Conservation (phyloP, 2,329 filamentous ascomycete species). For the Colletotrichum tropicicola region DNA sequence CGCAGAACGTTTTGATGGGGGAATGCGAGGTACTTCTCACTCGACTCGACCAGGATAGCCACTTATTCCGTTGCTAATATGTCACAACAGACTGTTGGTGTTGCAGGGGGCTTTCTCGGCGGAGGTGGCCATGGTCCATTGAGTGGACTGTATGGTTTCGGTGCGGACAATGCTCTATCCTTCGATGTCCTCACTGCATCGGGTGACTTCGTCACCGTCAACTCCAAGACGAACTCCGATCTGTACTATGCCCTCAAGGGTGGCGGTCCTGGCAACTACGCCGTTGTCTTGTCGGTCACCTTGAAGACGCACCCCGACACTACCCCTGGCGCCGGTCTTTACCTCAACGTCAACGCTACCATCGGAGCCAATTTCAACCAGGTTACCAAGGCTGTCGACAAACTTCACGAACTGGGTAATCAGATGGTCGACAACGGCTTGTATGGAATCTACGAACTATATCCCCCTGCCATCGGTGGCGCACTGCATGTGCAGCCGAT, state of each 20-base stretch:
- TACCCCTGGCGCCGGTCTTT: slow-evolving; percentile 13
- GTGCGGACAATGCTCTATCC: slow-evolving; percentile 58
- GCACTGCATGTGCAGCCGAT: slow-evolving; percentile 31
- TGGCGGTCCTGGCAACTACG: slow-evolving; percentile 62
- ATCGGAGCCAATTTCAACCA: slow-evolving; percentile 12
- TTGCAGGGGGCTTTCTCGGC: slow-evolving; percentile 68
- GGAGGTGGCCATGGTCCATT: slow-evolving; percentile 65
- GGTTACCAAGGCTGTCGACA: slow-evolving; percentile 21
- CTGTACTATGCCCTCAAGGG: slow-evolving; percentile 67
- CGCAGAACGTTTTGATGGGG: slow-evolving; percentile 58
- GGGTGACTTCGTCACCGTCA: slow-evolving; percentile 55
- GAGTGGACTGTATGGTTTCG: slow-evolving; percentile 50
- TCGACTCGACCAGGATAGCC: too few species aligned
- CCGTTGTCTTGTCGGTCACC: slow-evolving; percentile 60
- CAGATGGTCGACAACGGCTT: slow-evolving; percentile 27
- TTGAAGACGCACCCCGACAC: slow-evolving; percentile 55
- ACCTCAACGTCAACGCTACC: slow-evolving; percentile 29
- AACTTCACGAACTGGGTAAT: slow-evolving; percentile 24
- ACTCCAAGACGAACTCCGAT: slow-evolving; percentile 54
- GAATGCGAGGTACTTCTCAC: slow-evolving; percentile 50
- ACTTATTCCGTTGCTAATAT: not conserved
- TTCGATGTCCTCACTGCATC: slow-evolving; percentile 55
- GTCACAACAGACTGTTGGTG: slow-evolving; percentile 55
- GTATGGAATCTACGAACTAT: slow-evolving; percentile 28
- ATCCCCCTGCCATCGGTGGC: slow-evolving; percentile 12